phyloP scores from a whole-genome alignment of 2,329 filamentous ascomycete genomes.

The Penicillium sp. region DNA sequence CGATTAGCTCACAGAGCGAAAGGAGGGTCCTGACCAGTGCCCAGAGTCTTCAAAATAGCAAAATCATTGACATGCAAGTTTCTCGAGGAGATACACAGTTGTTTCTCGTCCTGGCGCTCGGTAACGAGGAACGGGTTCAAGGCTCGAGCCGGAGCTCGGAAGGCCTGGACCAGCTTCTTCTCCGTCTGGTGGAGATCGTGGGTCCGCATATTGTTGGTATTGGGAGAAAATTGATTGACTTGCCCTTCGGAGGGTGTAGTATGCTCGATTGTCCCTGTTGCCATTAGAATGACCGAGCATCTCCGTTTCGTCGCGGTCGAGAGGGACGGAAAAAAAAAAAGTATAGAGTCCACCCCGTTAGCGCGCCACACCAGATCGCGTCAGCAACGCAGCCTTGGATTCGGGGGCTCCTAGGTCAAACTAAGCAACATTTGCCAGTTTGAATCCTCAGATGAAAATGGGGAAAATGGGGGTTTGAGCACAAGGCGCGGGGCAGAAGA shows the following conservation, averaged over 20 bases:
- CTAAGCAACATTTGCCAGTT: slow-evolving; percentile 2
- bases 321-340: slow-evolving; percentile 13
- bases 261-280: slow-evolving; percentile 40
- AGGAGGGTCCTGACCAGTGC: slow-evolving; percentile 43
- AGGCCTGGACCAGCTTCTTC: slow-evolving; percentile 30
- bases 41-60: slow-evolving; percentile 49
- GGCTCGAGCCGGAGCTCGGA: slow-evolving; percentile 30
- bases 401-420: slow-evolving; percentile 7
- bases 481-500: slow-evolving; percentile 15
- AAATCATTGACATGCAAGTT: slow-evolving; percentile 46
- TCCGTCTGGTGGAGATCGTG: slow-evolving; percentile 30
- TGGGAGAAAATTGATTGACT: slow-evolving; percentile 20
- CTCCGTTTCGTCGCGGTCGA: slow-evolving; percentile 24
- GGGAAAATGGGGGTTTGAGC: slow-evolving; percentile 4
- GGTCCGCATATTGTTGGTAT: slow-evolving; percentile 14
- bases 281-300: slow-evolving; percentile 40
- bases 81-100: slow-evolving; percentile 38
- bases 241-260: slow-evolving; percentile 32
- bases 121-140: slow-evolving; percentile 40
- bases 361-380: slow-evolving; percentile 24
- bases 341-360: slow-evolving; percentile 20
- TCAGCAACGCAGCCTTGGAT: slow-evolving; percentile 14
- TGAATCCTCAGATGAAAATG: not conserved
- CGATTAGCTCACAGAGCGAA: not conserved
- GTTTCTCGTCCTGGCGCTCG: slow-evolving; percentile 38